Evolutionary conservation across 1,284 basidiomycete species (phyloP).

Genomic region (Dichomitus squalens): DNA sequence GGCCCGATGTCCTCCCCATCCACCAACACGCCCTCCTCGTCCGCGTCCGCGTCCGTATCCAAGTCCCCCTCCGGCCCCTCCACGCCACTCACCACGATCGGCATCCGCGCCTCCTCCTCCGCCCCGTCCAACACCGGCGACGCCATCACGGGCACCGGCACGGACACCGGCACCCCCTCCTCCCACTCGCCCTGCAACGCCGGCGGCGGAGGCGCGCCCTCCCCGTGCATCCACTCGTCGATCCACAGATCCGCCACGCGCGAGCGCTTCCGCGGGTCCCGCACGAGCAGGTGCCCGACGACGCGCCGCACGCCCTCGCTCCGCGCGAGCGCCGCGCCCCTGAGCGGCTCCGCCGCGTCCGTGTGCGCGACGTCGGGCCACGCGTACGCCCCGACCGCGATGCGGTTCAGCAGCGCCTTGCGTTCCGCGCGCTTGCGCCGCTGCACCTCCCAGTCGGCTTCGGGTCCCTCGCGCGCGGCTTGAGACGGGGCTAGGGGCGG

Average conservation of each 20-base stretch:
- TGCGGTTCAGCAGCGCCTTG: conserved; percentile 66
- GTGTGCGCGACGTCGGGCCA: conserved; percentile 53
- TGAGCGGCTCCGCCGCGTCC: conserved; percentile 17
- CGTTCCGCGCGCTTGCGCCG: conserved; percentile 31
- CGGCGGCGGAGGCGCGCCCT: conserved; percentile 33
- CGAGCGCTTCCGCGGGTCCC: conserved; percentile 66
- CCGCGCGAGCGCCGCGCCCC: conserved; percentile 38
- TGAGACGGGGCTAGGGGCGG: neutral
- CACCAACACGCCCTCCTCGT: conserved; percentile 34
- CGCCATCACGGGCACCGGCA: neutral
- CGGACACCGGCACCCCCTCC: neutral
- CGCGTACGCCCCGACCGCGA: conserved; percentile 76
- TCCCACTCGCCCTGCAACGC: conserved; percentile 6
- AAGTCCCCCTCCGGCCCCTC: conserved; percentile 8
- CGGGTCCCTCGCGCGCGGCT: conserved; percentile 11
- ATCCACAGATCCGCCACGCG: conserved; percentile 67
- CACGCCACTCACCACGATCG: conserved; percentile 9
- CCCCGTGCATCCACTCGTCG: conserved; percentile 59
- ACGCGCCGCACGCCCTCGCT: conserved; percentile 54
- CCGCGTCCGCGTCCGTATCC: conserved; percentile 21
- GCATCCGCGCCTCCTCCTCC: neutral
- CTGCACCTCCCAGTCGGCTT: conserved; percentile 17
- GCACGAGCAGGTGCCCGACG: conserved; percentile 64
- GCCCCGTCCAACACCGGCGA: neutral
- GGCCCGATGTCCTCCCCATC: conserved; percentile 35